Conservation (phyloP, 371 early-diverging fungal species). For the Mortierella sp. region DNA sequence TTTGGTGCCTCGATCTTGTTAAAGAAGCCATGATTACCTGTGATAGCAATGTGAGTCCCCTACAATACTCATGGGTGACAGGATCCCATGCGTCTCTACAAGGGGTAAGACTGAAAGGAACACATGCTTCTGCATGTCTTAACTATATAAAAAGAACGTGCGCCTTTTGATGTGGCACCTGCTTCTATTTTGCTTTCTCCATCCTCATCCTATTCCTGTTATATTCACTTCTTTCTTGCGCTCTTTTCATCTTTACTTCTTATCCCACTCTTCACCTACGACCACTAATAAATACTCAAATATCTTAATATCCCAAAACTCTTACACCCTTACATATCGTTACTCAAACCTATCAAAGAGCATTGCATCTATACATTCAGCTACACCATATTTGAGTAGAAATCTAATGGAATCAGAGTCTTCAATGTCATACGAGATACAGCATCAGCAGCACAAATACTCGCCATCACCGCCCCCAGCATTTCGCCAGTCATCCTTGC, state of each 20-base stretch:
- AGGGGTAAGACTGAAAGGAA: background rate
- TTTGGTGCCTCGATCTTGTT: background rate
- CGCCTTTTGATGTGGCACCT: conserved; percentile 6
- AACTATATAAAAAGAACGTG: background rate
- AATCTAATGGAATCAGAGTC: background rate
- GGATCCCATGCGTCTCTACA: conserved; percentile 3
- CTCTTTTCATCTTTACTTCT: background rate
- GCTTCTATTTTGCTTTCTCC: background rate
- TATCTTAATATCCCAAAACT: background rate
- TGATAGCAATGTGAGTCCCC: background rate
- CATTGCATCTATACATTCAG: background rate
- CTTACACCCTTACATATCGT: background rate
- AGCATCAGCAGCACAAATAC: conserved; percentile 1
- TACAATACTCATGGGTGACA: background rate
- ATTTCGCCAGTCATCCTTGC: background rate
- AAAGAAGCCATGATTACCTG: background rate
- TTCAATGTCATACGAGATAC: conserved; percentile 5
- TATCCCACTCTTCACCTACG: background rate
- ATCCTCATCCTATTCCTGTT: background rate
- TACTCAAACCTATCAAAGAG: background rate
- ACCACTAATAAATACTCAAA: background rate
- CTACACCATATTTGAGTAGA: background rate
- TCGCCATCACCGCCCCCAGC: background rate
- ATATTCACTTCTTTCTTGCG: background rate
- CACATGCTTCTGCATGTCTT: conserved; percentile 6